A percentile compares a stretch with the other conserved stretches of the same genome.
Evolutionary conservation across 148 eudicot genomes (phyloP).

Genomic region (Dysphania ambrosioides): DNA sequence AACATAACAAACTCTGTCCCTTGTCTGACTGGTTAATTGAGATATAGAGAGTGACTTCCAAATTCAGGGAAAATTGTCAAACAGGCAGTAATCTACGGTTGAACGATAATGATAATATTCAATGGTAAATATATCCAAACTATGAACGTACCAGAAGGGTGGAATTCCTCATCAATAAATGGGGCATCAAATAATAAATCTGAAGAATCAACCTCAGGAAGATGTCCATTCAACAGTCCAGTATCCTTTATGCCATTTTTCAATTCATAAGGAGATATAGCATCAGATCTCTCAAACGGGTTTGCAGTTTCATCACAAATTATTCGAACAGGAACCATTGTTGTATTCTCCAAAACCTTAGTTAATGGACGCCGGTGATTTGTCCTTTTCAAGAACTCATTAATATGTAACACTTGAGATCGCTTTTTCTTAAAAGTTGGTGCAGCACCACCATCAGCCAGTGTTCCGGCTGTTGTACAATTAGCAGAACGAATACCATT

Average conservation of each 20-base stretch:
- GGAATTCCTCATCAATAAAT: constrained; percentile 44
- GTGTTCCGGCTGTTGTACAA: constrained; percentile 16
- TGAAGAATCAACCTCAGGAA: constrained; percentile 36
- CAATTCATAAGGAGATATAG: constrained; percentile 43
- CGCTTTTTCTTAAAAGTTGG: constrained; percentile 57
- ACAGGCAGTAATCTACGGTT: background rate
- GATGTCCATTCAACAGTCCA: constrained; percentile 32
- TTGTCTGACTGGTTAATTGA: background rate
- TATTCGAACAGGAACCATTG: constrained; percentile 70
- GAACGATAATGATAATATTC: background rate
- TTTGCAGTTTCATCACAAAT: constrained; percentile 50
- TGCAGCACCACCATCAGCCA: constrained; percentile 37
- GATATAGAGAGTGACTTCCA: background rate
- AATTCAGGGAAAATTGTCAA: background rate
- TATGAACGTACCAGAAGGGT: constrained; percentile 48
- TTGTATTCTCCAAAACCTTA: constrained; percentile 68
- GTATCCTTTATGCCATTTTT: constrained; percentile 39
- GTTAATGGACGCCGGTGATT: constrained; percentile 56
- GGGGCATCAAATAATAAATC: constrained; percentile 61
- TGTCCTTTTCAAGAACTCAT: constrained; percentile 62
- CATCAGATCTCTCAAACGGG: constrained; percentile 48
- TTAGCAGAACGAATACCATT: constrained; percentile 14
- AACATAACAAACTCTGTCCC: background rate
- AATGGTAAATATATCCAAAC: constrained; percentile 13
- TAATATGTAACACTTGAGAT: constrained; percentile 54